A percentile compares a stretch with the other conserved stretches of the same genome.
Evolutionary conservation across 345 rosid species (phyloP).

Genomic region (Rhodamnia rubescens): DNA sequence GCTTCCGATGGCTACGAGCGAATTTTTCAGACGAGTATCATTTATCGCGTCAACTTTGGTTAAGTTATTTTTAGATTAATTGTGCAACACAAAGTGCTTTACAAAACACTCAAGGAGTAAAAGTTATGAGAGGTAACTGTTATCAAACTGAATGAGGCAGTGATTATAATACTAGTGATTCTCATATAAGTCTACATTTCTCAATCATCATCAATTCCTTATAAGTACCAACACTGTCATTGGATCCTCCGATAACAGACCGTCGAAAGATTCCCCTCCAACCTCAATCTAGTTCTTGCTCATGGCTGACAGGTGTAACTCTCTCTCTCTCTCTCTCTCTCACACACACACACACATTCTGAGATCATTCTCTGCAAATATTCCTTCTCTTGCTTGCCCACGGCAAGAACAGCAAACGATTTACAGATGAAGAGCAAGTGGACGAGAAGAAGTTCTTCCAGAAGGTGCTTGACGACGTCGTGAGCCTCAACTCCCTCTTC

Average conservation of each 20-base stretch:
- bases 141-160: no score
- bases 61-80: no score
- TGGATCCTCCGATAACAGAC: neutral
- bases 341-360: neutral
- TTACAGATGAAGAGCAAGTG: neutral
- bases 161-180: no score
- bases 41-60: no score
- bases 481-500: slow-evolving; percentile 4
- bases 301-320: neutral
- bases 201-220: neutral
- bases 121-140: no score
- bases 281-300: neutral
- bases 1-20: no score
- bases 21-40: no score
- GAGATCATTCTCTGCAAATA: neutral
- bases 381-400: neutral
- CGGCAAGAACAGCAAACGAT: neutral
- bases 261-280: no score
- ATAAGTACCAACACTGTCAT: neutral
- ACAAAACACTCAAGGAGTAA: no score
- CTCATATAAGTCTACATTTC: neutral
- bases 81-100: no score
- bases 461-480: slow-evolving; percentile 1
- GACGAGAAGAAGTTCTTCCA: neutral
- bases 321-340: neutral